Percentiles rank a stretch among this genome's conserved stretches.
Conservation (phyloP, 306 rosid species). For the Vigna radiata region DNA sequence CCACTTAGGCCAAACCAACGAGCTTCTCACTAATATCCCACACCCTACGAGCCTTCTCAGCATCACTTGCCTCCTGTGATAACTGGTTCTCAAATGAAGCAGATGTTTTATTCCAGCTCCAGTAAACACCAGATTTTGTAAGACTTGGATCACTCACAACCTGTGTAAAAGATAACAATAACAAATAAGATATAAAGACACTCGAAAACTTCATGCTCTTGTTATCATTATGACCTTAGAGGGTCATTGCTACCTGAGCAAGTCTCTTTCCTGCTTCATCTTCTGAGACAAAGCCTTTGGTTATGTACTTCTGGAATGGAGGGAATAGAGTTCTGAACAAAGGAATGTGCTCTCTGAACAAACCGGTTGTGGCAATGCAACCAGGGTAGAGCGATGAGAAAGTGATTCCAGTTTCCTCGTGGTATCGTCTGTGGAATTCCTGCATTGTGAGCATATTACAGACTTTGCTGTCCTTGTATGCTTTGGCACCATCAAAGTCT, state of each 20-base stretch:
- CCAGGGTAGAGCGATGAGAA: constrained; percentile 97
- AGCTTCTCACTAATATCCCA: constrained; percentile 98
- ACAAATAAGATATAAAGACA: constrained; percentile 32
- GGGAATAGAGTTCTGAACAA: constrained; percentile 91
- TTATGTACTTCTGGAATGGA: constrained; percentile 95
- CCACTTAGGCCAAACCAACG: constrained; percentile 79
- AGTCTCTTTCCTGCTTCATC: constrained; percentile 98
- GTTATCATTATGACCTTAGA: background rate
- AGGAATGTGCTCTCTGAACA: constrained; percentile 97
- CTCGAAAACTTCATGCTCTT: constrained; percentile 6
- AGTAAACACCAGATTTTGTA: constrained; percentile 96
- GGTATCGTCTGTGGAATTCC: constrained; percentile 83
- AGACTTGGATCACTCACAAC: constrained; percentile 95
- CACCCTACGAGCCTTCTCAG: constrained; percentile 85
- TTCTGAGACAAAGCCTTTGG: constrained; percentile 96
- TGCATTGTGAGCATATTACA: constrained; percentile 99
- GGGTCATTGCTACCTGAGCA: constrained; percentile 76
- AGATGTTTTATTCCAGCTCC: constrained; percentile 98
- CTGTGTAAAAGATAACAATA: constrained; percentile 52
- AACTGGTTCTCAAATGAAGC: constrained; percentile 95
- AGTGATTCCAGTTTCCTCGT: constrained; percentile 92
- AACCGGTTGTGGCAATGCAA: constrained; percentile 97
- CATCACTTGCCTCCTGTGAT: constrained; percentile 90
- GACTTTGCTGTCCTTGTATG: constrained; percentile 99
- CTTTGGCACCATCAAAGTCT: constrained; percentile 96